Conservation (phyloP, 495 filamentous ascomycete genomes). For the Neurospora sp. region DNA sequence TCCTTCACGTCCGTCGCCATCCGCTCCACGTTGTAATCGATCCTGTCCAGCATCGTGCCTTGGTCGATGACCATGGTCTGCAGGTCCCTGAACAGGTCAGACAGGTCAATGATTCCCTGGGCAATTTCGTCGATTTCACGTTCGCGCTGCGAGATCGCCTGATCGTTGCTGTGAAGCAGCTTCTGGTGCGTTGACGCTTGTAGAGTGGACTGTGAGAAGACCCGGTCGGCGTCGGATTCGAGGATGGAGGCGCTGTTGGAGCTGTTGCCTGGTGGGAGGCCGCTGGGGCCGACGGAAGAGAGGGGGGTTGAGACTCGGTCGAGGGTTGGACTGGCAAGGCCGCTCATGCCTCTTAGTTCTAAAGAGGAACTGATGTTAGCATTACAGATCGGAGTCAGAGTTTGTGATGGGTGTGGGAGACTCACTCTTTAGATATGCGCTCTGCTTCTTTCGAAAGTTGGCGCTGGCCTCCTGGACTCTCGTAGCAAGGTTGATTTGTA, state of each 20-base stretch:
- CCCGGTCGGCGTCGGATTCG: slow-evolving; percentile 85
- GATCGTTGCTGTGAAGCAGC: slow-evolving; percentile 65
- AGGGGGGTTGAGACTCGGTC: slow-evolving; percentile 54
- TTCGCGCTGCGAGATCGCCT: slow-evolving; percentile 82
- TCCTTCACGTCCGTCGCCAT: slow-evolving; percentile 85
- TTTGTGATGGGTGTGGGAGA: neutral
- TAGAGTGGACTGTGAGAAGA: slow-evolving; percentile 81
- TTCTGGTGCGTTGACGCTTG: slow-evolving; percentile 57
- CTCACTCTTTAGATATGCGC: slow-evolving; percentile 87
- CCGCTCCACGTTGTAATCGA: slow-evolving; percentile 94
- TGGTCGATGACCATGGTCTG: slow-evolving; percentile 98
- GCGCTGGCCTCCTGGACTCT: slow-evolving; percentile 90
- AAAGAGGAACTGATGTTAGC: slow-evolving; percentile 6
- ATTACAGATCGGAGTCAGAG: neutral
- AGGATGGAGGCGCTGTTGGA: slow-evolving; percentile 62
- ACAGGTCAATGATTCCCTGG: slow-evolving; percentile 91
- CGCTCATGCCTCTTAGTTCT: slow-evolving; percentile 75
- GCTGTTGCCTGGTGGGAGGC: slow-evolving; percentile 13
- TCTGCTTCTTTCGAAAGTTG: slow-evolving; percentile 90
- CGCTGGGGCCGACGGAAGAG: slow-evolving; percentile 5
- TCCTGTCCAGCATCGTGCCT: slow-evolving; percentile 92
- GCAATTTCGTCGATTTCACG: slow-evolving; percentile 97
- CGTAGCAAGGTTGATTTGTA: slow-evolving; percentile 79
- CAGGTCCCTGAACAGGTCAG: slow-evolving; percentile 91
- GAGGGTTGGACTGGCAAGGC: slow-evolving; percentile 27